A percentile compares a stretch with the other conserved stretches of the same genome.
Evolutionary conservation across 768 basidiomycete species (phyloP).

Genomic region (Podaxis sp.): DNA sequence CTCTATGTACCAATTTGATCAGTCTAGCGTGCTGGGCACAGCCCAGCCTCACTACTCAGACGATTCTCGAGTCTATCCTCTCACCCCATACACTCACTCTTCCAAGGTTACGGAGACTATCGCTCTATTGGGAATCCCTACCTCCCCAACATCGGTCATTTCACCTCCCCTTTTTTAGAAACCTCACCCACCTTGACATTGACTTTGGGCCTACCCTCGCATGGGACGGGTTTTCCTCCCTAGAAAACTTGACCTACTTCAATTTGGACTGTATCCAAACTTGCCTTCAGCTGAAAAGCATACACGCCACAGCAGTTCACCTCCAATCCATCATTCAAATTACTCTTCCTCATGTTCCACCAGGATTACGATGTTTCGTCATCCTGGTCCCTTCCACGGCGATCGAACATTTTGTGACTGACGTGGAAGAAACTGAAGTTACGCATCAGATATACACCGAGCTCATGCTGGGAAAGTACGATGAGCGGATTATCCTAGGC

Average conservation of each 20-base stretch:
- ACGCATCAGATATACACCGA: not conserved
- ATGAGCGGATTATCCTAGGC: slow-evolving; percentile 4
- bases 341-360: not conserved
- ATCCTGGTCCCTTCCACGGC: not conserved
- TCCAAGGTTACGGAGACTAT: slow-evolving; percentile 2
- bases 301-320: not conserved
- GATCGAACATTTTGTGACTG: not conserved
- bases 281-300: not conserved
- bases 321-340: not conserved
- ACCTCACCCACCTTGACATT: slow-evolving; percentile 7
- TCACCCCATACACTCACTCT: not conserved
- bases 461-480: not conserved
- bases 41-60: not conserved
- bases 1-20: not conserved
- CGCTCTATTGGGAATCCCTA: slow-evolving; percentile 1
- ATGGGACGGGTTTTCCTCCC: not conserved
- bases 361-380: slow-evolving; percentile 1
- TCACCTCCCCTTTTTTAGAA: slow-evolving; percentile 1
- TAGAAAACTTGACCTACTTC: not conserved
- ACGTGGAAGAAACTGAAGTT: no score
- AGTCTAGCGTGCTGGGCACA: slow-evolving; percentile 5
- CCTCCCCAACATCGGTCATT: not conserved
- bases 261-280: not conserved
- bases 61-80: slow-evolving; percentile 2
- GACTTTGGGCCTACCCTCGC: not conserved